These are phyloP conservation scores for Sporisorium reilianum DNA, from an alignment of 1,284 basidiomycete genomes.

Conservation along the genomic window DNA sequence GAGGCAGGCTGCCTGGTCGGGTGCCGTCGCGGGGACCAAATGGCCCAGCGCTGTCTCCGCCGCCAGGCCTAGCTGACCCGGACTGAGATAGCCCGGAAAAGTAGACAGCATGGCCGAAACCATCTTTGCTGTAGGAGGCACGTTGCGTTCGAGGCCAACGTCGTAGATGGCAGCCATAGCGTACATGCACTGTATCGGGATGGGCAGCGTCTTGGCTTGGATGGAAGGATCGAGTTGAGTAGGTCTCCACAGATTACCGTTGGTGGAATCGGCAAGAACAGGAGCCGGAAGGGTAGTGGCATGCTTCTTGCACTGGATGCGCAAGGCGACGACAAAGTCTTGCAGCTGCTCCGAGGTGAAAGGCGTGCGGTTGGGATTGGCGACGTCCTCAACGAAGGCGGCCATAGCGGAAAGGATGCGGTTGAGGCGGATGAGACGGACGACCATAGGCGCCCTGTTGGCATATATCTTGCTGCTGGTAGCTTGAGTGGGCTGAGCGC, in stretches of 20 bases:
- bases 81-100: slow-evolving; percentile 11
- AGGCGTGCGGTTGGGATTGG: slow-evolving; percentile 13
- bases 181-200: slow-evolving; percentile 42
- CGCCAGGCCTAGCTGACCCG: slow-evolving; percentile 18
- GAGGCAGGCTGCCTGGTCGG: neutral
- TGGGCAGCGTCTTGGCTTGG: slow-evolving; percentile 25
- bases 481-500: neutral
- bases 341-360: slow-evolving; percentile 27
- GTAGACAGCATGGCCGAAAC: slow-evolving; percentile 36
- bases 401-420: slow-evolving; percentile 50
- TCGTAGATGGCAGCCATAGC: slow-evolving; percentile 49
- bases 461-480: slow-evolving; percentile 1
- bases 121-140: slow-evolving; percentile 24
- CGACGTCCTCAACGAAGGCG: slow-evolving; percentile 25
- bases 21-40: slow-evolving; percentile 4
- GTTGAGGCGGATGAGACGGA: slow-evolving; percentile 31
- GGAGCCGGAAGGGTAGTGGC: slow-evolving; percentile 22
- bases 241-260: slow-evolving; percentile 29
- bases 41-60: slow-evolving; percentile 9
- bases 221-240: slow-evolving; percentile 21
- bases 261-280: neutral
- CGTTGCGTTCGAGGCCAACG: slow-evolving; percentile 11
- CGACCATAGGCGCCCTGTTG: slow-evolving; percentile 25
- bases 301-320: slow-evolving; percentile 21
- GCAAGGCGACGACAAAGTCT: slow-evolving; percentile 30